Evolutionary conservation across 108 stramenopile genomes (phyloP).

Genomic region (Chaetoceros tenuissimus): DNA sequence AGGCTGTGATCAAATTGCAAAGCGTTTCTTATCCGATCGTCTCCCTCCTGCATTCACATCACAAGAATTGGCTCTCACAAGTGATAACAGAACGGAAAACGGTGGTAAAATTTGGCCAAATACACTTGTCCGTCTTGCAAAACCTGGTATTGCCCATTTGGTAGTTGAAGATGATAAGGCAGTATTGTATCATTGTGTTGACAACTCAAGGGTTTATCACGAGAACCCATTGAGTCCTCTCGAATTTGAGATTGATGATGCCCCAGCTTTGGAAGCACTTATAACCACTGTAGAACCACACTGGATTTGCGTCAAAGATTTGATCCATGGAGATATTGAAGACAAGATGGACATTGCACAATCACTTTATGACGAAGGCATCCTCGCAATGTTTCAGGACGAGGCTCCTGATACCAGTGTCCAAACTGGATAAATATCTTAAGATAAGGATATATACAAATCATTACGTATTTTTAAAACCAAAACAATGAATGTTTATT

Average conservation of each 20-base stretch:
- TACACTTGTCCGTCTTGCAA: constrained; percentile 66
- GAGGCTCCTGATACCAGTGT: constrained; percentile 30
- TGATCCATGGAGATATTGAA: constrained; percentile 82
- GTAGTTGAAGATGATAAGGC: constrained; percentile 88
- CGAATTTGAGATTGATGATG: constrained; percentile 98
- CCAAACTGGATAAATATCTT: constrained; percentile 21
- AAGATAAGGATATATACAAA: not conserved
- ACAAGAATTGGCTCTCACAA: constrained; percentile 36
- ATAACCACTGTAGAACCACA: constrained; percentile 80
- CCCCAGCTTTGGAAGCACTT: constrained; percentile 81
- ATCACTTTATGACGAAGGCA: constrained; percentile 78
- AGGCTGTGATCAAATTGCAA: constrained; percentile 91
- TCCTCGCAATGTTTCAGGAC: constrained; percentile 49
- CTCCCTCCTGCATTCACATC: constrained; percentile 76
- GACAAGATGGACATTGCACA: constrained; percentile 86
- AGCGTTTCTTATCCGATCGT: constrained; percentile 85
- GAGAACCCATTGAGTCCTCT: constrained; percentile 83
- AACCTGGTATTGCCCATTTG: constrained; percentile 85
- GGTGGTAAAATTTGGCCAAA: constrained; percentile 57
- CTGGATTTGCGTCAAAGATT: constrained; percentile 80
- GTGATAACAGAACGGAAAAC: constrained; percentile 20
- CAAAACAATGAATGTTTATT: not conserved
- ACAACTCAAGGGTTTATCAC: constrained; percentile 85
- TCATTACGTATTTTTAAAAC: not conserved
- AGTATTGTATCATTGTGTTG: constrained; percentile 92